These are phyloP conservation scores for Martiniozyma abietophila DNA, from an alignment of 805 yeast genomes.

Conservation along the genomic window DNA sequence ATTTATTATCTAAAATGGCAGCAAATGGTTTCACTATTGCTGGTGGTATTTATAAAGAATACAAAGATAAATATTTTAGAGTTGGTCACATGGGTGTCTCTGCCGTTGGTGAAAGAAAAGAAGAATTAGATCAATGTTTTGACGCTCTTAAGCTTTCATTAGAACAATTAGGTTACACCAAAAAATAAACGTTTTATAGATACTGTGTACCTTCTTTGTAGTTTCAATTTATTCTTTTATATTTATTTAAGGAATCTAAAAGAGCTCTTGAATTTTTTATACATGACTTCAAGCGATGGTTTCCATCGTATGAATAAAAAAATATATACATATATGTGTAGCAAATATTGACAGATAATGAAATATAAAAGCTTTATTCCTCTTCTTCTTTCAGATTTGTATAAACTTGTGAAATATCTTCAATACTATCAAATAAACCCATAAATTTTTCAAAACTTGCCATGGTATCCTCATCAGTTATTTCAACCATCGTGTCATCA, in stretches of 20 bases:
- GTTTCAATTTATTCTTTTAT: no score
- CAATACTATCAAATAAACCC: slow-evolving; percentile 59
- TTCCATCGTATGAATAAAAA: no score
- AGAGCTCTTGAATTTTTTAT: no score
- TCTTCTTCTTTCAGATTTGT: slow-evolving; percentile 45
- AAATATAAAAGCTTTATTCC: neutral
- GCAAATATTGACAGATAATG: no score
- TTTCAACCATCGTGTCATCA: slow-evolving; percentile 46
- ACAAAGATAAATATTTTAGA: slow-evolving; percentile 77
- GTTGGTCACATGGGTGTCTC: slow-evolving; percentile 95
- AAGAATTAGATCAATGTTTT: slow-evolving; percentile 44
- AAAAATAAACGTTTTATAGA: neutral
- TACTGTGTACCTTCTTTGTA: neutral
- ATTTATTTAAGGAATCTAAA: no score
- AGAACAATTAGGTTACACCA: slow-evolving; percentile 27
- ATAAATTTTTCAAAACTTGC: slow-evolving; percentile 50
- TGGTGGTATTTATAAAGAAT: slow-evolving; percentile 80
- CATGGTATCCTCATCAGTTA: slow-evolving; percentile 42
- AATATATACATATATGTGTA: no score
- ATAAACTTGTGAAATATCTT: slow-evolving; percentile 75
- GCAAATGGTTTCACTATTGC: slow-evolving; percentile 69
- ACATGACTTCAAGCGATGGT: no score
- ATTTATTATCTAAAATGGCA: slow-evolving; percentile 48
- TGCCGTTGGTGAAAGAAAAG: slow-evolving; percentile 44
- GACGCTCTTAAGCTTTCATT: slow-evolving; percentile 37